Percentiles rank a stretch among this genome's conserved stretches.
These are phyloP conservation scores for Magnaporthales sp. DNA, from an alignment of 2,329 filamentous ascomycete species.

Conservation along the genomic window DNA sequence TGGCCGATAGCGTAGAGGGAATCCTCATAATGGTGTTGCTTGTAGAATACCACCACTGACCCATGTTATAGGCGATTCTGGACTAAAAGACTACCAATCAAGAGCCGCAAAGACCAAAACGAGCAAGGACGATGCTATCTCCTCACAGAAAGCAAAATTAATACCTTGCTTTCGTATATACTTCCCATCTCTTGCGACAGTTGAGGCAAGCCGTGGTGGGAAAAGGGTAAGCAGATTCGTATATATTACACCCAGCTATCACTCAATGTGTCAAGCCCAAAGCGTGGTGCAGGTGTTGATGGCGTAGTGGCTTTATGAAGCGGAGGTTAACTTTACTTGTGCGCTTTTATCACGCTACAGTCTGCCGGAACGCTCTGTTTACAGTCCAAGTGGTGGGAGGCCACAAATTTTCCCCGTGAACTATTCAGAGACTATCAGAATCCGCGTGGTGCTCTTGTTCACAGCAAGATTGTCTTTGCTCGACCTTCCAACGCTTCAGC, in stretches of 20 bases:
- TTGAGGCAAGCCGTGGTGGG: conserved; percentile 56
- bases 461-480: conserved; percentile 69
- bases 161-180: conserved; percentile 60
- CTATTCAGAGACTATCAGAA: conserved; percentile 71
- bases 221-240: conserved; percentile 33
- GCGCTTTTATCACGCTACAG: conserved; percentile 24
- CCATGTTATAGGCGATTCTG: conserved; percentile 27
- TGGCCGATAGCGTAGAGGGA: neutral
- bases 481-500: conserved; percentile 14
- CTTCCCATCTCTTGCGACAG: conserved; percentile 69
- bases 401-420: conserved; percentile 58
- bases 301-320: neutral
- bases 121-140: conserved; percentile 16
- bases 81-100: conserved; percentile 34
- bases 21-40: neutral
- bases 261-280: neutral
- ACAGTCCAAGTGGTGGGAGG: conserved; percentile 62
- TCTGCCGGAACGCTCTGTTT: conserved; percentile 78
- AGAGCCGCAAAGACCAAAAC: conserved; percentile 24
- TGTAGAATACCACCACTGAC: neutral
- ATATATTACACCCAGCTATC: neutral
- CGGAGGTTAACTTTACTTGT: neutral
- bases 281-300: neutral
- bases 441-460: conserved; percentile 63
- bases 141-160: conserved; percentile 16